Percentiles rank a stretch among this genome's conserved stretches.
These are phyloP conservation scores for Vanrija humicola DNA, from an alignment of 1,284 basidiomycete genomes.

Conservation along the genomic window DNA sequence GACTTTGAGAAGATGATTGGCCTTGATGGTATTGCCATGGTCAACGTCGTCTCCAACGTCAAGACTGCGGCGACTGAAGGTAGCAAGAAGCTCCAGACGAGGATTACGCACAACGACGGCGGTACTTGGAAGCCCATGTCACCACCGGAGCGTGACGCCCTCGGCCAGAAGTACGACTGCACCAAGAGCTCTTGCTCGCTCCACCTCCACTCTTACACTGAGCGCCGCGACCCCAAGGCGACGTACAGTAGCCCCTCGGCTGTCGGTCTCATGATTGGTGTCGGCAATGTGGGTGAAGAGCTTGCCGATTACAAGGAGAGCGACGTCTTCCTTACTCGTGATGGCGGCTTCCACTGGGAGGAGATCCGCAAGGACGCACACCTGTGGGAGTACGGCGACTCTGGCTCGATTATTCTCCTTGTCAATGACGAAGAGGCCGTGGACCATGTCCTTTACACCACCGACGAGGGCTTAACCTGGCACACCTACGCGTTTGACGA, in stretches of 20 bases:
- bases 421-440: slow-evolving; percentile 93
- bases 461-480: slow-evolving; percentile 84
- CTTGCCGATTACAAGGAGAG: slow-evolving; percentile 78
- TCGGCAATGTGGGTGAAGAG: slow-evolving; percentile 89
- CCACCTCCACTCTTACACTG: slow-evolving; percentile 94
- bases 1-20: slow-evolving; percentile 99
- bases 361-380: slow-evolving; percentile 98
- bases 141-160: slow-evolving; percentile 73
- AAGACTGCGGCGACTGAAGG: slow-evolving; percentile 68
- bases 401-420: slow-evolving; percentile 86
- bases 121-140: slow-evolving; percentile 76
- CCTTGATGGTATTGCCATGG: slow-evolving; percentile 88
- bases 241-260: slow-evolving; percentile 90
- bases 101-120: slow-evolving; percentile 97
- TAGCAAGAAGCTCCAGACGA: slow-evolving; percentile 71
- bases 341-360: slow-evolving; percentile 96
- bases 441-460: slow-evolving; percentile 81
- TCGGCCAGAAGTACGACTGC: slow-evolving; percentile 72
- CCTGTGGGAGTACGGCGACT: slow-evolving; percentile 97
- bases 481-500: slow-evolving; percentile 81
- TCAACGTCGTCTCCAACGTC: slow-evolving; percentile 77
- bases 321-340: slow-evolving; percentile 93
- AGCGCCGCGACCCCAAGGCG: slow-evolving; percentile 79
- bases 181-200: slow-evolving; percentile 70
- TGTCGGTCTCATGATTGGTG: slow-evolving; percentile 88